Conservation (phyloP, 75 land plant species). For the Pseudotsuga menziesii region DNA sequence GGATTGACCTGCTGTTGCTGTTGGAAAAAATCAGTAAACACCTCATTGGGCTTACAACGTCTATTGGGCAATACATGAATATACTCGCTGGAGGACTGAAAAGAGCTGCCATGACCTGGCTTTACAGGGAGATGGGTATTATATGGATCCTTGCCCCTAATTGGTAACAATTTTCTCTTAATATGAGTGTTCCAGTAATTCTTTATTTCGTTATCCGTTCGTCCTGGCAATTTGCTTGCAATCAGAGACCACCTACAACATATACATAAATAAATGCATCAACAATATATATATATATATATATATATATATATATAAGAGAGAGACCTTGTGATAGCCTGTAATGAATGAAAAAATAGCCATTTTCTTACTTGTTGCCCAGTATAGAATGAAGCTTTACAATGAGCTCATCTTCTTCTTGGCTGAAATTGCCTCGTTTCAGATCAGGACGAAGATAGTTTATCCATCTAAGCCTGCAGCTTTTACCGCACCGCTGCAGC, state of each 20-base stretch:
- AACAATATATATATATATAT: no score
- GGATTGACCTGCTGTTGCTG: background rate
- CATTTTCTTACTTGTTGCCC: conserved; percentile 18
- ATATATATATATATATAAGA: no score
- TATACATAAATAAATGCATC: background rate
- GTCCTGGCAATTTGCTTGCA: conserved; percentile 15
- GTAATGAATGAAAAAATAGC: no score
- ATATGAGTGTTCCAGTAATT: conserved; percentile 17
- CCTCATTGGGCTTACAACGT: background rate
- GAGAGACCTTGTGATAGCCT: no score
- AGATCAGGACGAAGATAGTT: conserved; percentile 5
- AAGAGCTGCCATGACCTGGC: background rate
- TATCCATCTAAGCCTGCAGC: conserved; percentile 15
- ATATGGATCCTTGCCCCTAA: background rate
- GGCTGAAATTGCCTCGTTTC: conserved; percentile 5
- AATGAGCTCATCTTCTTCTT: conserved; percentile 14
- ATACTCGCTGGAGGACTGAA: background rate
- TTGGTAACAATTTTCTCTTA: conserved; percentile 5
- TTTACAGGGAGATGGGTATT: background rate
- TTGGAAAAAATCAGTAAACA: conserved; percentile 7
- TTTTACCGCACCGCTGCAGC: conserved; percentile 10
- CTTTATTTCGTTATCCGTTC: conserved; percentile 22
- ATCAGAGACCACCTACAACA: conserved; percentile 15
- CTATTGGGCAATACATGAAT: background rate
- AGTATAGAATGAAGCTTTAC: conserved; percentile 18